Evolutionary conservation across 805 yeast species (phyloP).

Genomic region (Yamadazyma ubonensis): DNA sequence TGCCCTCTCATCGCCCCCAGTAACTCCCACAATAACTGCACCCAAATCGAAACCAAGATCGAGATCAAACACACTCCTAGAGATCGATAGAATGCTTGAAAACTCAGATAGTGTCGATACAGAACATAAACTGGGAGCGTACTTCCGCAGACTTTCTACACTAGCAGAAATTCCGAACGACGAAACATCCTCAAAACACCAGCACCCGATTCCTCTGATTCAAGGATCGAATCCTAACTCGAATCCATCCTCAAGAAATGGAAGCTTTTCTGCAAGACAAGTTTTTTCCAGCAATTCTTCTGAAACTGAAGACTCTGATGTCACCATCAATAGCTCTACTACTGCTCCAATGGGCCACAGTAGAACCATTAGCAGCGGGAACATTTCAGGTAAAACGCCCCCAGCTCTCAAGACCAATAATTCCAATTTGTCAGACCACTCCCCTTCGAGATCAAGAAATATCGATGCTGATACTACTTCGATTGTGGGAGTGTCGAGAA

Average conservation of each 20-base stretch:
- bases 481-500: constrained; percentile 52
- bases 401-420: constrained; percentile 8
- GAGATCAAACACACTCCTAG: constrained; percentile 37
- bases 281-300: constrained; percentile 9
- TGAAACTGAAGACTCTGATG: constrained; percentile 9
- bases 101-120: constrained; percentile 39
- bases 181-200: neutral
- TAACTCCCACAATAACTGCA: constrained; percentile 12
- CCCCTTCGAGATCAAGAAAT: constrained; percentile 8
- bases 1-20: constrained; percentile 8
- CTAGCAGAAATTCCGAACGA: constrained; percentile 50
- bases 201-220: neutral
- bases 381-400: constrained; percentile 9
- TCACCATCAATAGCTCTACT: neutral
- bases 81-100: constrained; percentile 35
- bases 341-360: neutral
- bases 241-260: constrained; percentile 13
- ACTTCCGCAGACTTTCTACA: constrained; percentile 63
- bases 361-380: neutral
- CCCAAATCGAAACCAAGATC: constrained; percentile 19
- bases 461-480: constrained; percentile 18
- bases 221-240: constrained; percentile 11
- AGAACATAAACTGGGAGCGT: constrained; percentile 57
- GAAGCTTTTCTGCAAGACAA: constrained; percentile 9
- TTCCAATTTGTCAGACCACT: constrained; percentile 1